Base-by-base conservation (phyloP, 2,329 filamentous ascomycete species). In the Colletotrichum somersetense region DNA sequence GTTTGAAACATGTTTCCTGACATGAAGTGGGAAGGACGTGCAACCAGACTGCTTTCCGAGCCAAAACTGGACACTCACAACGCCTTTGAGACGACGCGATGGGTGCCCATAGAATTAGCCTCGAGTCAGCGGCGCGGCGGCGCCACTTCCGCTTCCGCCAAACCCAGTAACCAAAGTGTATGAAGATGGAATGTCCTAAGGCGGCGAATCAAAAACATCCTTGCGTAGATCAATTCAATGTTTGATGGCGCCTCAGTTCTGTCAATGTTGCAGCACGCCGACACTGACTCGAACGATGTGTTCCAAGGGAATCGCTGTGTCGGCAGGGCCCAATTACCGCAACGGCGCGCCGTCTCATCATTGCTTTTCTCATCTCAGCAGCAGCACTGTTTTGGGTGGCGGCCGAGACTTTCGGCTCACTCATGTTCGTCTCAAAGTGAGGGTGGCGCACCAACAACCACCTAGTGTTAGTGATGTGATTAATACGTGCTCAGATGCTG, bases 361-460 rank as follows among this genome's bases (percentile, higher is more conserved):
- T 67, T 67, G 16, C 68, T 71, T 71, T 55, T 67, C 63, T 30
- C 14, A 35, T 16, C 10, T 23, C 38, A 16, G 40, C 35, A 20
- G 8, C 38, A 46, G n/a, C 61, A 26, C 26, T 44, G 42, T 33
- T 42, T 42, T 42, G 20, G 30, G 68, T 62, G 50, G 44, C 44
- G 40, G 64, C 64, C 68, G 57, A 67, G 64, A 67, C 56, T 42
- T 66, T 35, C 18, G 30, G 38, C 63, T 30, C 42, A 30, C 42
- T 67, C 67, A 56, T 67, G 57, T 67, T 67, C 50, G 42, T 67
- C n/a, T 53, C 48, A 38, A 42, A 57, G 48, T 40, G 30, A 66
- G 68, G 64, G 50, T 42, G 50, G 56, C 57, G 68, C 68, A 71
- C 42, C 61, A 57, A 57, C 57, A 20, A n/a, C 20, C 10, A 30